Conservation (phyloP, 495 filamentous ascomycete genomes). For the Hyaloscypha finlandica region DNA sequence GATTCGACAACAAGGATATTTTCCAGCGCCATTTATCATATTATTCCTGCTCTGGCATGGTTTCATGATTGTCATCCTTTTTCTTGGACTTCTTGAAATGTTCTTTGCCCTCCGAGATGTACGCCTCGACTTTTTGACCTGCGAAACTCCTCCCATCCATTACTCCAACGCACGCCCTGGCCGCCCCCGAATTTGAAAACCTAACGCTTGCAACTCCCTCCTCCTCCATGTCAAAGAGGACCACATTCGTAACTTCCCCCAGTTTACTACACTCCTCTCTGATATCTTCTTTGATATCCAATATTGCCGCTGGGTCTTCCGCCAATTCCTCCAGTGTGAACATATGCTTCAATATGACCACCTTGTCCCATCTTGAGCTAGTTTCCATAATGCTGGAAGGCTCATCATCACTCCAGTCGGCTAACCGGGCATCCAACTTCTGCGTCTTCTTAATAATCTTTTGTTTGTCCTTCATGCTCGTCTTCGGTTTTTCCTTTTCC, state of each 20-base stretch:
- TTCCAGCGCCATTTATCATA: background rate
- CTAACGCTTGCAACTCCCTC: slow-evolving; percentile 85
- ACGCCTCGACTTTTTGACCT: slow-evolving; percentile 65
- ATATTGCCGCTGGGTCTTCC: slow-evolving; percentile 78
- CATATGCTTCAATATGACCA: slow-evolving; percentile 91
- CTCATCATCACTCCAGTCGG: slow-evolving; percentile 93
- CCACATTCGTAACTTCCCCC: slow-evolving; percentile 86
- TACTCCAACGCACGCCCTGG: slow-evolving; percentile 67
- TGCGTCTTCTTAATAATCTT: slow-evolving; percentile 90
- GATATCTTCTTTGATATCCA: slow-evolving; percentile 94
- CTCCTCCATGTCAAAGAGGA: slow-evolving; percentile 84
- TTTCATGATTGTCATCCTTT: slow-evolving; percentile 42
- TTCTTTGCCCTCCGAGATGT: slow-evolving; percentile 73
- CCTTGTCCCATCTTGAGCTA: slow-evolving; percentile 67
- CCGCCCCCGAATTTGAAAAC: slow-evolving; percentile 69
- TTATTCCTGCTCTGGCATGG: slow-evolving; percentile 1
- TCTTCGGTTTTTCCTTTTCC: slow-evolving; percentile 54
- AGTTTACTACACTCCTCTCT: slow-evolving; percentile 86
- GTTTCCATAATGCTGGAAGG: slow-evolving; percentile 56
- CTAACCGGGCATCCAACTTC: slow-evolving; percentile 83
- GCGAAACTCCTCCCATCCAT: slow-evolving; percentile 85
- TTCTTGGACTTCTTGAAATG: slow-evolving; percentile 70
- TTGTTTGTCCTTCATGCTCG: slow-evolving; percentile 68
- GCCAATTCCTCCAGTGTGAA: slow-evolving; percentile 86
- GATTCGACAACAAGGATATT: background rate